Percentiles rank a stretch among this genome's conserved stretches.
phyloP scores from a whole-genome alignment of 371 early-diverging fungal genomes.

The Mortierella sp. region DNA sequence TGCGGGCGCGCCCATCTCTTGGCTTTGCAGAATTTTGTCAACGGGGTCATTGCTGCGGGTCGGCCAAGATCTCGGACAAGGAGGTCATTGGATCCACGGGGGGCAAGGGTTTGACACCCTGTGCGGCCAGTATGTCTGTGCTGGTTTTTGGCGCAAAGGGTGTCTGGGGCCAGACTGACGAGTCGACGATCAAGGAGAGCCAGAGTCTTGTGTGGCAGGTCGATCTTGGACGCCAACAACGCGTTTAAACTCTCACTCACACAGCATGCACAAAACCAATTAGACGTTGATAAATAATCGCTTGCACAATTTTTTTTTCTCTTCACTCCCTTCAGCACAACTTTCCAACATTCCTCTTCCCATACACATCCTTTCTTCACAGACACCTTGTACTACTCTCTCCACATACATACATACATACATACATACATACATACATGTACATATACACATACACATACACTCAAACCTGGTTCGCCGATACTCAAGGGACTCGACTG shows the following conservation, averaged over 20 bases:
- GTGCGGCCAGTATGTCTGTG: constrained; percentile 42
- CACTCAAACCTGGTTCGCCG: background rate
- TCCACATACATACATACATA: no score
- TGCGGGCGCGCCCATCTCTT: constrained; percentile 14
- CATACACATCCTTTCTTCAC: no score
- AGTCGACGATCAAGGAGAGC: constrained; percentile 15
- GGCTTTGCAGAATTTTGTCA: constrained; percentile 45
- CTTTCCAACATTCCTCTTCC: no score
- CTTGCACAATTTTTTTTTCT: no score
- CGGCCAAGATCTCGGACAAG: constrained; percentile 17
- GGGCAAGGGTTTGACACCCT: constrained; percentile 37
- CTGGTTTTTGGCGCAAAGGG: constrained; percentile 37
- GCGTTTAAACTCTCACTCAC: background rate
- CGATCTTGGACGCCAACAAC: constrained; percentile 32
- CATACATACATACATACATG: no score
- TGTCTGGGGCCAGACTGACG: constrained; percentile 36
- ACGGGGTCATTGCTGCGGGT: constrained; percentile 46
- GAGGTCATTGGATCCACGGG: constrained; percentile 5
- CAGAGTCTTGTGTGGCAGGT: constrained; percentile 49
- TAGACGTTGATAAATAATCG: background rate
- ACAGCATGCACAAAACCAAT: background rate
- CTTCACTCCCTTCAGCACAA: no score
- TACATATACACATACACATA: background rate
- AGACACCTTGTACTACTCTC: no score
- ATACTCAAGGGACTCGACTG: background rate